Percentiles rank a stretch among this genome's conserved stretches.
These are phyloP conservation scores for Cucurbita argyrosperma DNA, from an alignment of 306 rosid species.

Conservation along the genomic window DNA sequence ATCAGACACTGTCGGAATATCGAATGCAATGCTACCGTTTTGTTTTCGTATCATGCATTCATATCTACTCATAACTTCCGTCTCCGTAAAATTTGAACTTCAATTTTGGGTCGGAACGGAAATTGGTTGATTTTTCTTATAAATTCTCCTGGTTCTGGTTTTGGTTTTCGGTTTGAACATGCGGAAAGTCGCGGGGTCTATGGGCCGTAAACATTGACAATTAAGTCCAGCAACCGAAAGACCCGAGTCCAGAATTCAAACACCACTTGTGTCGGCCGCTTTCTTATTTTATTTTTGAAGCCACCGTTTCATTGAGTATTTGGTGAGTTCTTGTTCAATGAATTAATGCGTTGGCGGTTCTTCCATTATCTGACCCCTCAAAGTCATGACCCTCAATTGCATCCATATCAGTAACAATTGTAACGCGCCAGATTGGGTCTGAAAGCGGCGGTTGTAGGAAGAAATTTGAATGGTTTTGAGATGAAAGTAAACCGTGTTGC, in stretches of 20 bases:
- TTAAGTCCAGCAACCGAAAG: neutral
- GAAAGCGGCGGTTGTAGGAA: neutral
- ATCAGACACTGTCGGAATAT: no score
- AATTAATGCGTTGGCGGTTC: no score
- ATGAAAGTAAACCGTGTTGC: neutral
- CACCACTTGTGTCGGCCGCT: neutral
- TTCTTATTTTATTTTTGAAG: neutral
- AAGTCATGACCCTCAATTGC: no score
- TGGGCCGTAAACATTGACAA: constrained; percentile 2
- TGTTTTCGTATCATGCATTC: neutral
- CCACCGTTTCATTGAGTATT: no score
- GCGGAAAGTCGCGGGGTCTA: neutral
- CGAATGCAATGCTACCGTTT: neutral
- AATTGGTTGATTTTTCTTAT: no score
- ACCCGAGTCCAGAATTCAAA: neutral
- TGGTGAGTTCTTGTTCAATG: no score
- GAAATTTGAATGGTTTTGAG: neutral
- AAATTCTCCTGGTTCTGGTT: no score
- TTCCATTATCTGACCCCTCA: no score
- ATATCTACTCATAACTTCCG: no score
- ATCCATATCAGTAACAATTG: no score
- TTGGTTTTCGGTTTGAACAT: no score
- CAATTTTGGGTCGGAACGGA: no score
- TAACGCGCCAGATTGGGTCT: neutral
- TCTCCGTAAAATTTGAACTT: neutral